A percentile compares a stretch with the other conserved stretches of the same genome.
Evolutionary conservation across 805 yeast genomes (phyloP).

Genomic region (Candida ortonii): DNA sequence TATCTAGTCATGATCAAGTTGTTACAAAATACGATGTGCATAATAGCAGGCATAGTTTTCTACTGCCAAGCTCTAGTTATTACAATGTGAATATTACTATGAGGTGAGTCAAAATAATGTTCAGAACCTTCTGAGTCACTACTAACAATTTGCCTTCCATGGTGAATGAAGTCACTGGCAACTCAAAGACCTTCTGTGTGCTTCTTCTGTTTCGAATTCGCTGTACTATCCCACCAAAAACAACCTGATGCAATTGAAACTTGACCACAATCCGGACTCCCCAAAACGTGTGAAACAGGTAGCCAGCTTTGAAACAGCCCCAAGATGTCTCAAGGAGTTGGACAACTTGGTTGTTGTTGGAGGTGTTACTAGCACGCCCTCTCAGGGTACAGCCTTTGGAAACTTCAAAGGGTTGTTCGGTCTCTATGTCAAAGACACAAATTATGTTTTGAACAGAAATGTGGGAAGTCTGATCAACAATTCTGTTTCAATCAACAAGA

Average conservation of each 20-base stretch:
- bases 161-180: slow-evolving; percentile 20
- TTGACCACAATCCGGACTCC: slow-evolving; percentile 8
- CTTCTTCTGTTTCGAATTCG: slow-evolving; percentile 42
- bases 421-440: slow-evolving; percentile 49
- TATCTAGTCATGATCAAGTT: too few relatives aligned
- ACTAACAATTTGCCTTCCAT: not conserved
- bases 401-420: slow-evolving; percentile 64
- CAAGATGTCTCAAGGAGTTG: slow-evolving; percentile 65
- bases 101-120: slow-evolving; percentile 29
- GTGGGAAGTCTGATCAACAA: slow-evolving; percentile 84
- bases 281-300: slow-evolving; percentile 34
- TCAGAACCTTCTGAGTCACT: slow-evolving; percentile 2
- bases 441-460: slow-evolving; percentile 47
- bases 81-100: slow-evolving; percentile 35
- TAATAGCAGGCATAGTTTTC: slow-evolving; percentile 15
- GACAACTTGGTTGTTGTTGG: slow-evolving; percentile 51
- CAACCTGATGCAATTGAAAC: slow-evolving; percentile 35
- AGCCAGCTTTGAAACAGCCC: slow-evolving; percentile 59
- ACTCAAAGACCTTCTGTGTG: slow-evolving; percentile 66
- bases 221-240: slow-evolving; percentile 61
- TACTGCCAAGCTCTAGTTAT: slow-evolving; percentile 23
- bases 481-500: slow-evolving; percentile 56
- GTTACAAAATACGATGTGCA: too few relatives aligned
- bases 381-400: slow-evolving; percentile 22
- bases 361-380: slow-evolving; percentile 37